A percentile compares a stretch with the other conserved stretches of the same genome.
Evolutionary conservation across 306 rosid genomes (phyloP).

Genomic region (Sechiopsis laciniata): DNA sequence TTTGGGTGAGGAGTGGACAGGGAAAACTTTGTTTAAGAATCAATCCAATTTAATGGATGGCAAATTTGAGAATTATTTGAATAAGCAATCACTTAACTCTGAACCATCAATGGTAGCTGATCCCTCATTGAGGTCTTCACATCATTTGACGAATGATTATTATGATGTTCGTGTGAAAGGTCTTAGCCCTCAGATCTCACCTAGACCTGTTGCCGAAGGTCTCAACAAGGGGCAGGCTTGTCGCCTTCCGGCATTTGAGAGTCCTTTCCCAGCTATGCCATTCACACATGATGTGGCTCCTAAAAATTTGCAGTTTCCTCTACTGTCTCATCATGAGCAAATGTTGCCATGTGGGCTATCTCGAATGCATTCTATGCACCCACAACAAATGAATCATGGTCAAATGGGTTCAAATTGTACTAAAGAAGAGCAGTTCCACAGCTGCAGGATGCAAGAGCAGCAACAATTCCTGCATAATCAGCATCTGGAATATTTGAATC

Average conservation of each 20-base stretch:
- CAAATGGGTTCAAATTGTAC: conserved; percentile 36
- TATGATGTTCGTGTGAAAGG: conserved; percentile 24
- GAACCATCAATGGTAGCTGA: conserved; percentile 23
- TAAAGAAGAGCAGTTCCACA: conserved; percentile 27
- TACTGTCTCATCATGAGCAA: conserved; percentile 32
- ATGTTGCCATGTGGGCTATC: conserved; percentile 27
- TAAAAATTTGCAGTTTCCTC: conserved; percentile 33
- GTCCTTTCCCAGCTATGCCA: conserved; percentile 26
- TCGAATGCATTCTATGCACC: conserved; percentile 24
- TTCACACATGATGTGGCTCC: conserved; percentile 23
- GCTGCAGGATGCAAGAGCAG: conserved; percentile 28
- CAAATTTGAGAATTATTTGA: conserved; percentile 18
- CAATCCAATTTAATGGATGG: not conserved
- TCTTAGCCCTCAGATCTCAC: conserved; percentile 25
- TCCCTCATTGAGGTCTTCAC: conserved; percentile 26
- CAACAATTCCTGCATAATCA: conserved; percentile 32
- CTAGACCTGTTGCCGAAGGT: conserved; percentile 18
- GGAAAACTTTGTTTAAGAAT: conserved; percentile 18
- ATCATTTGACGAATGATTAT: conserved; percentile 22
- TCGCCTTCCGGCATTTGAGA: conserved; percentile 21
- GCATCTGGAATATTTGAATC: conserved; percentile 29
- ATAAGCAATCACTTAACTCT: not conserved
- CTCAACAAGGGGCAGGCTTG: conserved; percentile 21
- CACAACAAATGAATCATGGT: conserved; percentile 31
- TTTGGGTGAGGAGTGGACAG: conserved; percentile 18